Base-by-base conservation (phyloP, 441 rosid genomes). In the Francoa sonchifolia region DNA sequence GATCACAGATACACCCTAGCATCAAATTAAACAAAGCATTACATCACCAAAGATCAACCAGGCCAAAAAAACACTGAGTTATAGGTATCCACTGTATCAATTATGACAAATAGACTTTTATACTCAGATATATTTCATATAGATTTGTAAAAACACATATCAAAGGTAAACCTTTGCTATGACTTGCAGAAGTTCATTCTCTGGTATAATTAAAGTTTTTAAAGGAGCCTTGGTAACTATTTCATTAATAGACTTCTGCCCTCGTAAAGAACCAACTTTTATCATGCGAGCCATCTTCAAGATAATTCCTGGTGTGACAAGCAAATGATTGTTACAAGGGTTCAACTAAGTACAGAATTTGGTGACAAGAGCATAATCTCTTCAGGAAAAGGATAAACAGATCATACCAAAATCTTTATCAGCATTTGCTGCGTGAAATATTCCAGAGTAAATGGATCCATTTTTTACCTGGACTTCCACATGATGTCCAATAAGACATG, bases 111-210 rank as follows among this genome's bases (percentile, higher is more conserved):
- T n/a, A n/a, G n/a, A n/a, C n/a, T n/a, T n/a, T n/a, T n/a, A n/a
- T n/a, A n/a, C 31, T 19, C 8, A 25, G 18, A 33, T 3, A 18
- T 41, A 16, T 7, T 15, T 32, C 17, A 35, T 16, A 14, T 16
- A 13, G 6, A 36, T 18, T 20, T 8, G 3, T 13, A 16, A 5
- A 50, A 32, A 6, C 10, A 23, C 17, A 33, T 33, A 23, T 18
- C 21, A 20, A 36, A 2, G 39, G 22, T 48, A 47, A 61, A 90
- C 99, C 96, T 86, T 78, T 8, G 95, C 95, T 55, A 75, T 47
- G 67, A 90, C 77, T 80, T 86, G 94, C 59, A 74, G 96, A 65
- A 90, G 78, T 29, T 90, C 96, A 56, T 73, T 74, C 5, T 82
- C 87, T 45, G 77, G 82, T 54, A 90, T 69, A 45, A 80, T 73